Conservation (phyloP, 2,329 filamentous ascomycete species). For the Epicoccum sorghinum region DNA sequence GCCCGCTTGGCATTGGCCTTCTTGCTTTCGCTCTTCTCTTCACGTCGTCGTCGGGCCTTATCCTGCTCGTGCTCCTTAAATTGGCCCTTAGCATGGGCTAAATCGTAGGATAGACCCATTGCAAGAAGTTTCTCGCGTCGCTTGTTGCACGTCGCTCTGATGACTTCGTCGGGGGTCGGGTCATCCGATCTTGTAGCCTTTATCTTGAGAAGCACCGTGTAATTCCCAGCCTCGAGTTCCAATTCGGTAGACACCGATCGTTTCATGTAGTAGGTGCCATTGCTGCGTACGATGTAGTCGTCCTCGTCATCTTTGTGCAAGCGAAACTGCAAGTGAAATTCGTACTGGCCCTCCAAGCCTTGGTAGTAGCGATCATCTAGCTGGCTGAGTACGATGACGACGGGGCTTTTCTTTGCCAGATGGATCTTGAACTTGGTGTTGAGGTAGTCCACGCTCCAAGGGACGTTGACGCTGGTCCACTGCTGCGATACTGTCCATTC, state of each 20-base stretch:
- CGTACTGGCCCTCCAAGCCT: constrained; percentile 63
- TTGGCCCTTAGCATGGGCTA: constrained; percentile 71
- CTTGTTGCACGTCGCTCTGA: constrained; percentile 67
- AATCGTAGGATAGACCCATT: constrained; percentile 72
- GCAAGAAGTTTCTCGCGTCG: constrained; percentile 74
- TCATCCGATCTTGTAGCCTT: constrained; percentile 65
- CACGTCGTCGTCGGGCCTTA: constrained; percentile 48
- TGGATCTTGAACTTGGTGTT: constrained; percentile 65
- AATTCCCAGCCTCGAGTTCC: constrained; percentile 74
- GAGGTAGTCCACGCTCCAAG: constrained; percentile 66
- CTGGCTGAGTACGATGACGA: constrained; percentile 65
- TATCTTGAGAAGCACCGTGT: constrained; percentile 77
- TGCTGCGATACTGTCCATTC: constrained; percentile 67
- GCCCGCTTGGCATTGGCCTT: constrained; percentile 47
- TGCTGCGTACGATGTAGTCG: constrained; percentile 64
- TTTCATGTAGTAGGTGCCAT: constrained; percentile 65
- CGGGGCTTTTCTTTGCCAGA: constrained; percentile 57
- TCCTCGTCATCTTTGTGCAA: constrained; percentile 65
- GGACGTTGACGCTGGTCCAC: constrained; percentile 65
- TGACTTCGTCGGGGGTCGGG: constrained; percentile 68
- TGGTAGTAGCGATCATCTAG: constrained; percentile 67
- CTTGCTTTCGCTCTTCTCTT: constrained; percentile 44
- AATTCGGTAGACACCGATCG: constrained; percentile 80
- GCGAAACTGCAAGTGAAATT: constrained; percentile 64
- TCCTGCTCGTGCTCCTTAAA: constrained; percentile 59